A percentile compares a stretch with the other conserved stretches of the same genome.
These are phyloP conservation scores for Phytophthora aleatoria DNA, from an alignment of 352 stramenopile genomes.

Conservation along the genomic window DNA sequence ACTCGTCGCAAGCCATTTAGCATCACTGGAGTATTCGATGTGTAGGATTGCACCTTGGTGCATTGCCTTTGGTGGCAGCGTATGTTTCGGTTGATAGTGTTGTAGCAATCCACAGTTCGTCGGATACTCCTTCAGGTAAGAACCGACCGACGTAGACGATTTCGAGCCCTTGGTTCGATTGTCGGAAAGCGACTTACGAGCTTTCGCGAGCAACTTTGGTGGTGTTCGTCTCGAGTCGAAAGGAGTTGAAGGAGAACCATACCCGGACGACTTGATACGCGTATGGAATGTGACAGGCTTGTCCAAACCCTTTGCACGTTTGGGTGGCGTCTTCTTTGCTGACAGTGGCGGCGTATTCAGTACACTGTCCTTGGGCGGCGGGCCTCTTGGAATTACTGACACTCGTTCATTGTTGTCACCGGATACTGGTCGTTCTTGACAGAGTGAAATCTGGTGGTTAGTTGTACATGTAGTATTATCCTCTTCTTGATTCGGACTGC, in stretches of 20 bases:
- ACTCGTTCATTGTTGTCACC: constrained; percentile 27
- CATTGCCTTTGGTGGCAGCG: constrained; percentile 52
- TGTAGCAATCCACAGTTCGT: constrained; percentile 59
- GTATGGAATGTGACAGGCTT: constrained; percentile 85
- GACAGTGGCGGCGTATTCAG: constrained; percentile 58
- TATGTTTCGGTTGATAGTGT: constrained; percentile 62
- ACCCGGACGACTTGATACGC: constrained; percentile 83
- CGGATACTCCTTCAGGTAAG: constrained; percentile 78
- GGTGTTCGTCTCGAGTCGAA: constrained; percentile 35
- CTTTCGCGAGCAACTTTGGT: constrained; percentile 18
- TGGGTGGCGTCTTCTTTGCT: constrained; percentile 31
- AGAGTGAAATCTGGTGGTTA: background rate
- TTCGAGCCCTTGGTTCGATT: constrained; percentile 16
- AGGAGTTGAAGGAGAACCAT: constrained; percentile 43
- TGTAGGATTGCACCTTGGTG: constrained; percentile 74
- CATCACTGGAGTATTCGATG: constrained; percentile 80
- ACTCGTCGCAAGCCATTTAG: constrained; percentile 72
- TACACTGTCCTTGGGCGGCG: constrained; percentile 55
- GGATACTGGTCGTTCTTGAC: background rate
- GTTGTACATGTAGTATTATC: background rate
- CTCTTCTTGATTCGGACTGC: constrained; percentile 21
- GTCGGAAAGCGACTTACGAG: constrained; percentile 8
- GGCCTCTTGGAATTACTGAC: constrained; percentile 56
- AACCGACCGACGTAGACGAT: constrained; percentile 31
- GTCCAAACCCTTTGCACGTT: constrained; percentile 44